A percentile compares a stretch with the other conserved stretches of the same genome.
These are phyloP conservation scores for Sclerotiophoma versabilis DNA, from an alignment of 2,329 filamentous ascomycete species.

Conservation along the genomic window DNA sequence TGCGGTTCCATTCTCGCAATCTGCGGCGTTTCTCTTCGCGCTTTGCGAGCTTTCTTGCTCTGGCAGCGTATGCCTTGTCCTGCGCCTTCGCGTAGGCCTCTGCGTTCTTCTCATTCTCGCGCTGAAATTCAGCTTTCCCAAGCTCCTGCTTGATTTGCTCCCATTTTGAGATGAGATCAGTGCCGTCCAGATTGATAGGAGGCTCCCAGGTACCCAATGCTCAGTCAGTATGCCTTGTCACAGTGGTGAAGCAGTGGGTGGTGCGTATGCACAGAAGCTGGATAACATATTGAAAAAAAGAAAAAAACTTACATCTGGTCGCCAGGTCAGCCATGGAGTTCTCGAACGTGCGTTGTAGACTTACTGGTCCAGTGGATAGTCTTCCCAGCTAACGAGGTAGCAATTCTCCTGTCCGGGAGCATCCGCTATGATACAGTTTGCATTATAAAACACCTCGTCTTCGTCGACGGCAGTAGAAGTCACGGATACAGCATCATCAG, in stretches of 20 bases:
- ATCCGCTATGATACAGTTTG: constrained; percentile 36
- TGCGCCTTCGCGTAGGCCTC: constrained; percentile 16
- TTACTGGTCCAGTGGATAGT: constrained; percentile 58
- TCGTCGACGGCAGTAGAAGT: constrained; percentile 57
- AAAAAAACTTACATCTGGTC: background rate
- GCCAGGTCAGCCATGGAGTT: background rate
- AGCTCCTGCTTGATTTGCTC: constrained; percentile 16
- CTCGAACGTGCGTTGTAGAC: background rate
- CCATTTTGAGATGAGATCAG: constrained; percentile 13
- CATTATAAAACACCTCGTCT: constrained; percentile 19
- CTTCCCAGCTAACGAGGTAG: constrained; percentile 71
- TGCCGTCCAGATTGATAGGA: constrained; percentile 17
- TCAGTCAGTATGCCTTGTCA: constrained; percentile 4
- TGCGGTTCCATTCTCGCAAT: constrained; percentile 2
- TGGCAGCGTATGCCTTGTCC: constrained; percentile 6
- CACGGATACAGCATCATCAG: constrained; percentile 64
- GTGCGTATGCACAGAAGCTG: no score
- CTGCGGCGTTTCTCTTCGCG: constrained; percentile 27
- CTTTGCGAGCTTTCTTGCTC: constrained; percentile 19
- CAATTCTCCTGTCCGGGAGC: constrained; percentile 51
- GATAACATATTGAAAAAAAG: background rate
- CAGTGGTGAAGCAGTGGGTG: no score
- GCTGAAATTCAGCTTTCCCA: constrained; percentile 7
- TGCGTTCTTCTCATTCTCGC: constrained; percentile 17
- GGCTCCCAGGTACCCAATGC: constrained; percentile 41